Evolutionary conservation across 108 stramenopile genomes (phyloP), one percentile per base, ranked within the genome.

Genomic region (Schizochytrium sp.): DNA sequence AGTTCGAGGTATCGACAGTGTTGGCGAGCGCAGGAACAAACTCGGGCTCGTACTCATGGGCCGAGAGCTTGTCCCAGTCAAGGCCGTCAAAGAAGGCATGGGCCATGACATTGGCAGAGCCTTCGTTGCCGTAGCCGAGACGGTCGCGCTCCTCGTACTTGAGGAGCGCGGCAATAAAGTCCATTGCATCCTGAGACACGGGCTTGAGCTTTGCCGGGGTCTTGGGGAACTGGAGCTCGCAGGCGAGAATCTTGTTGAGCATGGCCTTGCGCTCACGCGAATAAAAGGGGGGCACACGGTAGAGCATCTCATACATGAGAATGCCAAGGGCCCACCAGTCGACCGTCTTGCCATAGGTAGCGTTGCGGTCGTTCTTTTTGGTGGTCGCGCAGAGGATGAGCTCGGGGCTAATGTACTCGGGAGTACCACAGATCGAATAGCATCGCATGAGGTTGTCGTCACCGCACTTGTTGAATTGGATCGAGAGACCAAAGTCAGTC

Each of bases 361-460:
- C 88, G 71, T 95, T 95, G 45, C 92, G 91, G 23, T 83, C 76
- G 51, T 83, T 83, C 51, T 83, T 83, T 45, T 53, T 47, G 10
- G 76, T 83, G 76, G 76, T 83, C 6, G 76, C 76, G 28, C 45
- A 53, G 48, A 83, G 51, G 47, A 98, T 58, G 21, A 97, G 96
- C 90, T 99, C 98, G 0, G 98, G 98, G 47, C 97, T 97, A 96
- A 99, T 98, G 93, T 98, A 99, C 88, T 99, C 98, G 4, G 98
- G 98, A 28, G 99, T 99, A 19, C 99, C 99, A 91, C 99, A 99
- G 91, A 98, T 96, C 41, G 95, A 95, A 5, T 83, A 83, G 76
- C 76, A 83, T 14, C 76, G 76, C 76, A 83, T 83, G 2, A 53
- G 76, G 51, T 83, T 83, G 23, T 83, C 76, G 51, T 83, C 76